These are phyloP conservation scores for Phytophthora pistaciae DNA, from an alignment of 352 stramenopile genomes.

Conservation along the genomic window DNA sequence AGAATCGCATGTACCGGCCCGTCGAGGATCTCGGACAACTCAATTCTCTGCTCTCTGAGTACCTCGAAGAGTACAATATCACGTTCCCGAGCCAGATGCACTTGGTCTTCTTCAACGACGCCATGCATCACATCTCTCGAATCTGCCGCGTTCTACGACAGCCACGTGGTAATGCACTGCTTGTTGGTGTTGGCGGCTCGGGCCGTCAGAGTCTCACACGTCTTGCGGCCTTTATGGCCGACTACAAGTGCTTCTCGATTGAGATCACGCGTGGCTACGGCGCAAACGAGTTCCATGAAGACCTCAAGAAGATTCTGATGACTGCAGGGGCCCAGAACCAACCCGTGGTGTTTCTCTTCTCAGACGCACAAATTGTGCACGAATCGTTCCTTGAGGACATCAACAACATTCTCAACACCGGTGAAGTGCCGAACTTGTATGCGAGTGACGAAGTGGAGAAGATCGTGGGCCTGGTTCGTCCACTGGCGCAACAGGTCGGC, in stretches of 20 bases:
- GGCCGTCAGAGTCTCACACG: conserved; percentile 93
- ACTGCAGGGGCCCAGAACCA: conserved; percentile 89
- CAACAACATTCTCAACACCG: conserved; percentile 96
- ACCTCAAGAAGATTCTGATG: conserved; percentile 93
- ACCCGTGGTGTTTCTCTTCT: conserved; percentile 94
- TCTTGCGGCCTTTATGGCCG: conserved; percentile 92
- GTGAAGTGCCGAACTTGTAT: conserved; percentile 95
- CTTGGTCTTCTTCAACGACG: conserved; percentile 96
- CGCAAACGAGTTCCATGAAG: conserved; percentile 92
- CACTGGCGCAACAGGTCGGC: conserved; percentile 75
- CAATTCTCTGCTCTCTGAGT: conserved; percentile 86
- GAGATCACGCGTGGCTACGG: conserved; percentile 95
- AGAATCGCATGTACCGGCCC: conserved; percentile 79
- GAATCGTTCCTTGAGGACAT: conserved; percentile 96
- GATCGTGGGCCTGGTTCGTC: conserved; percentile 88
- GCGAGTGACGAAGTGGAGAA: conserved; percentile 92
- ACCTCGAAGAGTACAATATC: conserved; percentile 96
- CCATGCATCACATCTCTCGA: conserved; percentile 94
- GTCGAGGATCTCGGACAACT: conserved; percentile 76
- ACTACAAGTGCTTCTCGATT: conserved; percentile 93
- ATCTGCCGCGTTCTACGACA: conserved; percentile 94
- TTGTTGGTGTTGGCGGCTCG: conserved; percentile 93
- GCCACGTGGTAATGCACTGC: conserved; percentile 91
- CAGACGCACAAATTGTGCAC: conserved; percentile 93
- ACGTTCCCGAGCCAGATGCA: conserved; percentile 94